Evolutionary conservation across 495 filamentous ascomycete species (phyloP), one percentile per base, ranked within the genome.

Genomic region (Jackrogersella minutella): DNA sequence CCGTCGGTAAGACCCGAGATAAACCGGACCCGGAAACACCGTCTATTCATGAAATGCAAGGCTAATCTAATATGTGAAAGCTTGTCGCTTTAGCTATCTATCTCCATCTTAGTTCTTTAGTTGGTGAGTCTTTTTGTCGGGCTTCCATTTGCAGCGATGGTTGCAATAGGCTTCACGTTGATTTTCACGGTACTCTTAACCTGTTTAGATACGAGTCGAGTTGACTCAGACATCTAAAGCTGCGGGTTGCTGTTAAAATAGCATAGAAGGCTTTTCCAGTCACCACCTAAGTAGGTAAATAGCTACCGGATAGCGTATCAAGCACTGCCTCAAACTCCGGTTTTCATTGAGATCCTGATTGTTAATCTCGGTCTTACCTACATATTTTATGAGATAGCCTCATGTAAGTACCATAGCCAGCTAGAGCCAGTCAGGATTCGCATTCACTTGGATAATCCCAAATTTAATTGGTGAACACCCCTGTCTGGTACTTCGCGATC

Each of bases 41-140:
- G 9, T 28, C 39, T 31, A 30, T 24, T 17, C 37, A 37, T 43
- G 44, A 51, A 19, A 14, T 37, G n/a, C 31, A 10, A 28, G 37
- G 24, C 53, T 65, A 65, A 3, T 54, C 47, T 14, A 41, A 55
- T 49, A 40, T 2, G 19, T 60, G 21, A 16, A 59, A 55, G 30
- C 39, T 44, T 55, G n/a, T 66, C 63, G 56, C 57, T 40, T 60
- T 8, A 16, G 26, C 9, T 60, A 34, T 56, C 56, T 34, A 3
- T 66, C 54, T 55, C 6, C 24, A 47, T 7, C 10, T 26, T 66
- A 66, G 49, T 28, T 34, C n/a, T 17, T 17, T 16, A 44, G 28
- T 21, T 43, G 11, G 19, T 17, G 14, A 24, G 9, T 14, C 21
- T 44, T 6, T 22, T 3, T 17, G 1, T 51, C 17, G 28, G 9